These are phyloP conservation scores for Geotrichum cucujoidarum DNA, from an alignment of 1,139 yeast species.

Conservation along the genomic window DNA sequence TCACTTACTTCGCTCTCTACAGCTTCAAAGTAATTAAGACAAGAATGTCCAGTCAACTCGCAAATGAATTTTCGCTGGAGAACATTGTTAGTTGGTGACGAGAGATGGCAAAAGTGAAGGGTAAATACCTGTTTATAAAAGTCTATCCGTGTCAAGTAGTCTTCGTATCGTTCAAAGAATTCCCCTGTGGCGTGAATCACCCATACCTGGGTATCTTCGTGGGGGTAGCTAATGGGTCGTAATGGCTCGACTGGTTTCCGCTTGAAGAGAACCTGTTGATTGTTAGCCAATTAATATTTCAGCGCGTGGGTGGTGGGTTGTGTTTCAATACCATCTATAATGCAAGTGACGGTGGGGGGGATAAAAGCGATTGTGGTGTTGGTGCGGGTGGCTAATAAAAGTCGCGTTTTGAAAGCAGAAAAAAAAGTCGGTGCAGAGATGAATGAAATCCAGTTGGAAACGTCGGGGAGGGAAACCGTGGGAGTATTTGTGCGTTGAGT, in stretches of 20 bases:
- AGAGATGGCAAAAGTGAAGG: not conserved
- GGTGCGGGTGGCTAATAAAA: too few species aligned
- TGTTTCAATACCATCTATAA: too few species aligned
- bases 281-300: not conserved
- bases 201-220: constrained; percentile 47
- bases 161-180: constrained; percentile 76
- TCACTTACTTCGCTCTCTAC: constrained; percentile 54
- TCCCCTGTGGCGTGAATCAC: constrained; percentile 78
- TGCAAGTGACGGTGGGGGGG: too few species aligned
- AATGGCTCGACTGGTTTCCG: constrained; percentile 35
- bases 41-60: constrained; percentile 91
- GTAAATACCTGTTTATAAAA: constrained; percentile 34
- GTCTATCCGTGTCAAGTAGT: constrained; percentile 51
- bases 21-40: constrained; percentile 88
- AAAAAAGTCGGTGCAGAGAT: too few species aligned
- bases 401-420: too few species aligned
- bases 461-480: too few species aligned
- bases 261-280: constrained; percentile 36
- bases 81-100: constrained; percentile 2
- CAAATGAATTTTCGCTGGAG: constrained; percentile 74
- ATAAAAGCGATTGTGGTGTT: too few species aligned
- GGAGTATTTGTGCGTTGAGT: too few species aligned
- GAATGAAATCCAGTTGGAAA: too few species aligned
- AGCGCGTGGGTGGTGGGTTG: not conserved
- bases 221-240: constrained; percentile 28